These are phyloP conservation scores for Perkinsus olseni DNA, from an alignment of 169 alveolate genomes.

Conservation along the genomic window DNA sequence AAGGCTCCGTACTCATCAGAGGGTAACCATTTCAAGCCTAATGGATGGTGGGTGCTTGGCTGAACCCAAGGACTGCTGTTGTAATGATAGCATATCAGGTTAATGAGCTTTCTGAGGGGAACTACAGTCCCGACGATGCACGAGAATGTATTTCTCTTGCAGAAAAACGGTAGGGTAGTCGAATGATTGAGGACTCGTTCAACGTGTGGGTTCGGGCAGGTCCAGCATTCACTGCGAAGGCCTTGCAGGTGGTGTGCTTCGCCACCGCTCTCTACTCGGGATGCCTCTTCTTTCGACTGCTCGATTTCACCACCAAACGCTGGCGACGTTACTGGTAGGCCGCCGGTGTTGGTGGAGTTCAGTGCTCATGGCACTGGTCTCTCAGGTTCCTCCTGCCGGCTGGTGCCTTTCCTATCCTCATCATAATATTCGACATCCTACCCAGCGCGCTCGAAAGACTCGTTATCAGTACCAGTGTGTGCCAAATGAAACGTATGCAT, in stretches of 20 bases:
- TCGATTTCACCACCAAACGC: not conserved
- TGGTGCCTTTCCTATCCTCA: not conserved
- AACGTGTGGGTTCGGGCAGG: not conserved
- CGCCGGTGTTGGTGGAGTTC: not conserved
- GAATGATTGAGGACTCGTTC: not conserved
- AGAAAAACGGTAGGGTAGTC: not conserved
- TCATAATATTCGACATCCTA: not conserved
- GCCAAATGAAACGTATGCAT: not conserved
- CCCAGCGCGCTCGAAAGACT: not conserved
- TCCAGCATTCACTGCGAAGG: not conserved
- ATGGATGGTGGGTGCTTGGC: not conserved
- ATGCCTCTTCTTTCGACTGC: not conserved
- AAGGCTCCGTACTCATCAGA: not conserved
- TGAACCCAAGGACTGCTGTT: not conserved
- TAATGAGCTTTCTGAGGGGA: not conserved
- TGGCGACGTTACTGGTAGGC: not conserved
- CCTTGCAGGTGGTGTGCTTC: not conserved
- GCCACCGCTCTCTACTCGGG: not conserved
- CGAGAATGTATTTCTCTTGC: not conserved
- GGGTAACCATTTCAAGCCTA: not conserved
- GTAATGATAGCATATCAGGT: not conserved
- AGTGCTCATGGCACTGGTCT: not conserved
- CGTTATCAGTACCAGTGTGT: not conserved
- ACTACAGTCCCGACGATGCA: not conserved
- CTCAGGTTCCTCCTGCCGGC: not conserved